Evolutionary conservation across 2,329 filamentous ascomycete species (phyloP).

Genomic region (Seiridium cupressi): DNA sequence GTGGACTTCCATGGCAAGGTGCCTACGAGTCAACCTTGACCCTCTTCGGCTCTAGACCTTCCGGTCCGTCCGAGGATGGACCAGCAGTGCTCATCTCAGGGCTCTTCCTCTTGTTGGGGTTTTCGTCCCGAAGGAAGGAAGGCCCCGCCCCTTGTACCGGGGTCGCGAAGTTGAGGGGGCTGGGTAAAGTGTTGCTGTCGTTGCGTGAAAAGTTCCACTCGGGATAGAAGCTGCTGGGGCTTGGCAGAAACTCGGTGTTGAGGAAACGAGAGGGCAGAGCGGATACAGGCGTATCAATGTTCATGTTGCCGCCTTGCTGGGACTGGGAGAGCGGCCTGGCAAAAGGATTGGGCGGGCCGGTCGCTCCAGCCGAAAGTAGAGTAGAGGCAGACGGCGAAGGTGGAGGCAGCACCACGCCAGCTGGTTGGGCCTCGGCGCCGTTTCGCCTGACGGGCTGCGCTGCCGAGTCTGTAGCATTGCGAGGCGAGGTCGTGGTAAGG

Average conservation of each 20-base stretch:
- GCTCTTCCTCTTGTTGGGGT: slow-evolving; percentile 54
- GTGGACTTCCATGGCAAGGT: neutral
- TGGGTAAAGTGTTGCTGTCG: slow-evolving; percentile 85
- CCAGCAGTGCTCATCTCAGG: slow-evolving; percentile 46
- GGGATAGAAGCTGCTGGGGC: slow-evolving; percentile 87
- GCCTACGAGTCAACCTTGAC: slow-evolving; percentile 47
- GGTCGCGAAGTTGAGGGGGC: slow-evolving; percentile 89
- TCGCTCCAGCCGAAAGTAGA: slow-evolving; percentile 84
- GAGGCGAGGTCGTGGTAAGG: slow-evolving; percentile 46
- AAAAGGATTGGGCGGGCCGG: slow-evolving; percentile 92
- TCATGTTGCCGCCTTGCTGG: slow-evolving; percentile 56
- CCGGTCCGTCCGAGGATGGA: slow-evolving; percentile 38
- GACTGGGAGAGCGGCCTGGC: slow-evolving; percentile 80
- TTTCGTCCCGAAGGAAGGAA: slow-evolving; percentile 61
- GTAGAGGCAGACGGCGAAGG: slow-evolving; percentile 87
- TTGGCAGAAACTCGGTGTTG: slow-evolving; percentile 81
- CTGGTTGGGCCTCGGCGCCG: slow-evolving; percentile 53
- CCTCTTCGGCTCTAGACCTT: slow-evolving; percentile 50
- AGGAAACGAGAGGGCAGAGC: slow-evolving; percentile 91
- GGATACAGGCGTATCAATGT: slow-evolving; percentile 83
- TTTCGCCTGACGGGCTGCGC: slow-evolving; percentile 51
- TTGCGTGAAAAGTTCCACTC: slow-evolving; percentile 77
- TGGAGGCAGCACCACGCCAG: slow-evolving; percentile 80
- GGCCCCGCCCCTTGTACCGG: slow-evolving; percentile 64
- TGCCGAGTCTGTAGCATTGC: slow-evolving; percentile 57